These are phyloP conservation scores for Venturia oleaginea DNA, from an alignment of 2,329 filamentous ascomycete species.

Conservation along the genomic window DNA sequence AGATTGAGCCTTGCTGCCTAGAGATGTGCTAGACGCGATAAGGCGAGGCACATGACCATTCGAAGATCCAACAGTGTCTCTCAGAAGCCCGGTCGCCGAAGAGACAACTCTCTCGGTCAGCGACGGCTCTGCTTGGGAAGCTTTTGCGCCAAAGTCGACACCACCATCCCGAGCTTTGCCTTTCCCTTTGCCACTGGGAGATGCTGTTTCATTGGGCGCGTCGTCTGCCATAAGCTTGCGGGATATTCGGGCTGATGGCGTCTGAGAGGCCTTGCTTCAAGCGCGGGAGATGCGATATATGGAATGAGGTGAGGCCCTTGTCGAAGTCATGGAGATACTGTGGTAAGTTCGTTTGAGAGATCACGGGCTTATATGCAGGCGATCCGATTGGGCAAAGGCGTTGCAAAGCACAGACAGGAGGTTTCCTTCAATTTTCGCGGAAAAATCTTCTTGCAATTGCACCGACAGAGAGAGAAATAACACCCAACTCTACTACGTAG, in stretches of 20 bases:
- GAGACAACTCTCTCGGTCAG: background rate
- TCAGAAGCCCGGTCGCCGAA: constrained; percentile 4
- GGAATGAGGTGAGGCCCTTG: background rate
- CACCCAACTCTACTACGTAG: too few species aligned
- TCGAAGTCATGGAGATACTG: too few species aligned
- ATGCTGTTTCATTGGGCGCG: background rate
- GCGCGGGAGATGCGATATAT: background rate
- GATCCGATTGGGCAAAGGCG: too few species aligned
- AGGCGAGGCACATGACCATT: background rate
- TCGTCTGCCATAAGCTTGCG: background rate
- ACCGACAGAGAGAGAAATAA: background rate
- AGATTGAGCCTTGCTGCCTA: constrained; percentile 9
- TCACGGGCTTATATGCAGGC: background rate
- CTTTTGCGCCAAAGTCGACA: background rate
- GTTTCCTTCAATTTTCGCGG: background rate
- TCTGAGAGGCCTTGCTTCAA: background rate
- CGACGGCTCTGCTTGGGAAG: background rate
- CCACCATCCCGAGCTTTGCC: background rate
- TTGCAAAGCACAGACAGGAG: background rate
- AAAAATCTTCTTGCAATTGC: background rate
- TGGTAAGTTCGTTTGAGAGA: background rate
- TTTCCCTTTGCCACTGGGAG: constrained; percentile 1
- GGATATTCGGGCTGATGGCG: background rate
- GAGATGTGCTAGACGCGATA: background rate
- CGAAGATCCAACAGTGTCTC: background rate